Evolutionary conservation across 2,329 filamentous ascomycete genomes (phyloP).

Genomic region (Didymella pinodella): DNA sequence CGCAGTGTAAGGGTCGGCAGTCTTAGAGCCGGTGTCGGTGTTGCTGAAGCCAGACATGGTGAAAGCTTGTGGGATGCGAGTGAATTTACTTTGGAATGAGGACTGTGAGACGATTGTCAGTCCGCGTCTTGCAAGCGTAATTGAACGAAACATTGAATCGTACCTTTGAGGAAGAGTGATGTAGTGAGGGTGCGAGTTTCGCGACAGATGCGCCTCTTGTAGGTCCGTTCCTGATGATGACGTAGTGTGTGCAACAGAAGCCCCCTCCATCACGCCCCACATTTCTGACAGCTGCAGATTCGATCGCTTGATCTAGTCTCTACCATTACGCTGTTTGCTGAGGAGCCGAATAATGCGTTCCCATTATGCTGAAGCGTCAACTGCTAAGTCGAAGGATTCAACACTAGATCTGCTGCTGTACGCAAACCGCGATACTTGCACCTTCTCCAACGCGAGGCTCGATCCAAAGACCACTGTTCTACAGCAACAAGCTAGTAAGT

Average conservation of each 20-base stretch:
- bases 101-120: conserved; percentile 34
- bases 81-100: conserved; percentile 17
- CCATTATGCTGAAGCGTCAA: background rate
- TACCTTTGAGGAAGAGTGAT: conserved; percentile 17
- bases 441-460: background rate
- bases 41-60: conserved; percentile 51
- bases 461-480: background rate
- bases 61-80: conserved; percentile 23
- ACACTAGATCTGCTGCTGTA: background rate
- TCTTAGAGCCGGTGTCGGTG: conserved; percentile 50
- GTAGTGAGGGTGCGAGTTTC: conserved; percentile 4
- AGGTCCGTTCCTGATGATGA: conserved; percentile 2
- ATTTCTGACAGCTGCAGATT: conserved; percentile 6
- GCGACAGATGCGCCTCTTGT: conserved; percentile 11
- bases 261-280: conserved; percentile 6
- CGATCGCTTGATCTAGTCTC: conserved; percentile 12
- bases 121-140: conserved; percentile 18
- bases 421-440: background rate
- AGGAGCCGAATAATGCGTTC: background rate
- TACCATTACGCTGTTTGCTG: background rate
- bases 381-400: background rate
- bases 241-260: conserved; percentile 1
- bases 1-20: conserved; percentile 80
- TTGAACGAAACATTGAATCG: conserved; percentile 23
- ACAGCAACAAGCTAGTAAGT: background rate